These are phyloP conservation scores for Petrea volubilis DNA, from an alignment of 257 asterid genomes.

Conservation along the genomic window DNA sequence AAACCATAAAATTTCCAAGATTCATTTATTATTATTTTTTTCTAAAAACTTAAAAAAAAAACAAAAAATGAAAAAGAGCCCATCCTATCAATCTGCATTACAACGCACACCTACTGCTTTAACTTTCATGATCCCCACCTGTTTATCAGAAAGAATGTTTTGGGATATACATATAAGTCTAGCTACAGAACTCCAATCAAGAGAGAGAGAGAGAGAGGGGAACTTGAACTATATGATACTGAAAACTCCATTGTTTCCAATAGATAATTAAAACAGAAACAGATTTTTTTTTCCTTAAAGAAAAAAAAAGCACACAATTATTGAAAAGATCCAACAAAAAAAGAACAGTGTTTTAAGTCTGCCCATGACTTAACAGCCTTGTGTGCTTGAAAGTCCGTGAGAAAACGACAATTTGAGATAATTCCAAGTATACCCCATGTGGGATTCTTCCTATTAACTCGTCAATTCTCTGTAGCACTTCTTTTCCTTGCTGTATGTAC, in stretches of 20 bases:
- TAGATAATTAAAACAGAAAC: neutral
- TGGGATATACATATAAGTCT: neutral
- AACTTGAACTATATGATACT: neutral
- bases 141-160: slow-evolving; percentile 17
- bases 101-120: slow-evolving; percentile 19
- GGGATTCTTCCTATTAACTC: slow-evolving; percentile 36
- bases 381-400: slow-evolving; percentile 15
- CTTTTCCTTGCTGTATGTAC: neutral
- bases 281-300: neutral
- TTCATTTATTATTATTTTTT: neutral
- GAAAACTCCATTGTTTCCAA: neutral
- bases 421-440: slow-evolving; percentile 61
- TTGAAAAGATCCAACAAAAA: neutral
- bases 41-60: neutral
- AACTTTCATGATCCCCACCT: slow-evolving; percentile 1
- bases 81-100: slow-evolving; percentile 13
- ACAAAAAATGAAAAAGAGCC: too few relatives aligned
- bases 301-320: neutral
- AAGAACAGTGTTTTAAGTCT: neutral
- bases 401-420: slow-evolving; percentile 42
- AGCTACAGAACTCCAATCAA: neutral
- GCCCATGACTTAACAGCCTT: slow-evolving; percentile 54
- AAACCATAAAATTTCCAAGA: neutral
- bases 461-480: neutral
- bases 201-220: neutral